These are phyloP conservation scores for Colletotrichum sp. DNA, from an alignment of 2,329 filamentous ascomycete species.

Conservation along the genomic window DNA sequence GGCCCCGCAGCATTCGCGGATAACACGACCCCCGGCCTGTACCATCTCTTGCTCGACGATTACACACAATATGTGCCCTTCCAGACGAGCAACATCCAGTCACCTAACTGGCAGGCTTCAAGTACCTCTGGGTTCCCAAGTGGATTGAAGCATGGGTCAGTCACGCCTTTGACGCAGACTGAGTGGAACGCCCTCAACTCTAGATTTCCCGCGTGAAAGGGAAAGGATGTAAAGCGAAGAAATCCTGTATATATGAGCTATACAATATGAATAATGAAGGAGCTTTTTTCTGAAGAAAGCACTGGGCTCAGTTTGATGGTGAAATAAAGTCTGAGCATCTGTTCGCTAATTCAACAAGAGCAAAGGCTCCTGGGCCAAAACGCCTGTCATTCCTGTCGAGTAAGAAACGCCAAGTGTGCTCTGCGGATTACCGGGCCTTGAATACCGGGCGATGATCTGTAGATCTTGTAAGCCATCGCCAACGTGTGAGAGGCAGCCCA, in stretches of 20 bases:
- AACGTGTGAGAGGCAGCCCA: background rate
- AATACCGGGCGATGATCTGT: background rate
- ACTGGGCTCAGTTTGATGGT: background rate
- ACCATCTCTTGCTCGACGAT: constrained; percentile 49
- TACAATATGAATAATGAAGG: background rate
- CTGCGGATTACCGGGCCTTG: background rate
- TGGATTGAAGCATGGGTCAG: constrained; percentile 52
- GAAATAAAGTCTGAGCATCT: background rate
- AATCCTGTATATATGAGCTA: background rate
- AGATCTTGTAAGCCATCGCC: background rate
- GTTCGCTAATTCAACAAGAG: background rate
- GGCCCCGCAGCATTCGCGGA: constrained; percentile 43
- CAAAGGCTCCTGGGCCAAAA: background rate
- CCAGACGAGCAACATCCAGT: constrained; percentile 42
- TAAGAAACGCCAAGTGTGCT: background rate
- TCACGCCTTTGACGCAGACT: constrained; percentile 45
- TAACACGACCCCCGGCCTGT: constrained; percentile 35
- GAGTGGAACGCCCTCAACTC: constrained; percentile 39
- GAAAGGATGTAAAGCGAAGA: background rate
- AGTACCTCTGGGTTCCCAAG: constrained; percentile 42
- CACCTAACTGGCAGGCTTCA: constrained; percentile 41
- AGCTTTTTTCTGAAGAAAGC: background rate
- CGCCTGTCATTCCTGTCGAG: background rate
- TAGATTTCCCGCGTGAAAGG: background rate
- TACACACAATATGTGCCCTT: constrained; percentile 51